Conservation (phyloP, 768 basidiomycete species). For the Suillus placidus region DNA sequence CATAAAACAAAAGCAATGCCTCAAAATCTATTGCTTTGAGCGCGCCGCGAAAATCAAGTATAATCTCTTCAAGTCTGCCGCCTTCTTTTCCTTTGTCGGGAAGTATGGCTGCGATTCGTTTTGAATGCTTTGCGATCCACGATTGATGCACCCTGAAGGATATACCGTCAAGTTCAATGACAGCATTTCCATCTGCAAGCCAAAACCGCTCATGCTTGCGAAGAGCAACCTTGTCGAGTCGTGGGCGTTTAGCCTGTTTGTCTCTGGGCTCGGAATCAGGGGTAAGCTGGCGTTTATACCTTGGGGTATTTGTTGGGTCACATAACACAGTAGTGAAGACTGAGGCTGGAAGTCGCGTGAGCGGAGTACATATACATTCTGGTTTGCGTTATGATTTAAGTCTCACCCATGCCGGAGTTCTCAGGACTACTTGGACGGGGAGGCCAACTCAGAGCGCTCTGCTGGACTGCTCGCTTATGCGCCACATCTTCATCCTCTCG, state of each 20-base stretch:
- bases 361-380: neutral
- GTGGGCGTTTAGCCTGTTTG: neutral
- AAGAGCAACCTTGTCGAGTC: neutral
- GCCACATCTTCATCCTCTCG: neutral
- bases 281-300: neutral
- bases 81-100: neutral
- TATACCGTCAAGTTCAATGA: conserved; percentile 35
- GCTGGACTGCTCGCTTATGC: neutral
- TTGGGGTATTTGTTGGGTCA: neutral
- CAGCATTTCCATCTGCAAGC: conserved; percentile 39
- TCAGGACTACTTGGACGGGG: neutral
- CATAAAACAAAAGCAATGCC: conserved; percentile 2
- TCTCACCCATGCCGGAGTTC: neutral
- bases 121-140: conserved; percentile 30
- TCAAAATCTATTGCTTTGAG: conserved; percentile 5
- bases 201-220: conserved; percentile 31
- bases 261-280: neutral
- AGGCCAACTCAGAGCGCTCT: neutral
- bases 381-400: neutral
- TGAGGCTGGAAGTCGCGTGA: neutral
- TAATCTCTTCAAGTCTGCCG: neutral
- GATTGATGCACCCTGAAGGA: conserved; percentile 41
- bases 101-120: conserved; percentile 32
- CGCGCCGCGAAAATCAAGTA: neutral
- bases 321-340: neutral